Base-by-base conservation (phyloP, 768 basidiomycete genomes). In the Amanita muscaria region DNA sequence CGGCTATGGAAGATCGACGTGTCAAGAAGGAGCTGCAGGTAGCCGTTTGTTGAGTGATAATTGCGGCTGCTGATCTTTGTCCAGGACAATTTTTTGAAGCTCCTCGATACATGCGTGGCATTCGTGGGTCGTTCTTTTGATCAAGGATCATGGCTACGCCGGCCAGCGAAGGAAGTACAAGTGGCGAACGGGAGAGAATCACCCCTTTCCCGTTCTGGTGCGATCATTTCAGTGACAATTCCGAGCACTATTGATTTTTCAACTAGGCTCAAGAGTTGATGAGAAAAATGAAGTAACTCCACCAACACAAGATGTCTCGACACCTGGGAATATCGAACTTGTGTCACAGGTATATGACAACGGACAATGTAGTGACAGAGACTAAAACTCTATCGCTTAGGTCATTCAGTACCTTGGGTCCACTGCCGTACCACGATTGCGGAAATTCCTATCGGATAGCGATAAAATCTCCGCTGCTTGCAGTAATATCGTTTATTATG, bases 11-110 rank as follows among this genome's bases (percentile, higher is more conserved):
- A 47, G 96, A 99, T 61, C 74, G 80, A 18, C 74, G 88, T 30
- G 65, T 93, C 44, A 79, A 88, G 19, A 88, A 90, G 57, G 96
- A 99, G 46, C 67, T 97, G 8, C 91, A 94, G 71, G 86, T 81
- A 50, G 25, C 7, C 25, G n/a, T 30, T 19, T 5, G 23, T 23
- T 21, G 7, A 25, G 19, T 3, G 24, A 3, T 18, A 23, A 21
- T 14, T 29, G n/a, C 30, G 24, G 11, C 34, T 16, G 14, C 29
- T 23, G 18, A 41, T 15, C 16, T 23, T 37, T 33, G 41, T 30
- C 10, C 43, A 88, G 79, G 94, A 97, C 51, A 81, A 76, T 4
- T 96, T 86, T 56, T 74, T 78, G 25, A 93, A 88, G 60, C 73
- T 97, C 1, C 72, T 91, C 8, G 94, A 98, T 53, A 67, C 80